phyloP scores from a whole-genome alignment of 805 yeast species.

The Kuraishia ogatae region DNA sequence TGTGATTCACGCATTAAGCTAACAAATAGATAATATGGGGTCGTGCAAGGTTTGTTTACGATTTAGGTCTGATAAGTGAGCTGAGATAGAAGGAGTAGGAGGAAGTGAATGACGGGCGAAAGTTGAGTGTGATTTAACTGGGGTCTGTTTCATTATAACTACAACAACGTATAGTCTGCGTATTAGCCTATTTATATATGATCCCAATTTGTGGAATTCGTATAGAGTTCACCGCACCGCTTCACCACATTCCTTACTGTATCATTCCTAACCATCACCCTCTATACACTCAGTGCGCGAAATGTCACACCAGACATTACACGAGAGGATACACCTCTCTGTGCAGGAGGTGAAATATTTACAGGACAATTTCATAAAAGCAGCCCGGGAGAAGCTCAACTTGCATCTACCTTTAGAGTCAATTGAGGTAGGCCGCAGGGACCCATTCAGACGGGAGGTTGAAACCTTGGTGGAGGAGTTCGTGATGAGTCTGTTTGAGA shows the following conservation, averaged over 20 bases:
- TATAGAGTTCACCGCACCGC: too few relatives aligned
- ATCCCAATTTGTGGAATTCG: too few relatives aligned
- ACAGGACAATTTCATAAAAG: constrained; percentile 31
- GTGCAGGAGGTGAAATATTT: constrained; percentile 44
- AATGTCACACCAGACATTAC: constrained; percentile 16
- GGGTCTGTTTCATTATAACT: too few relatives aligned
- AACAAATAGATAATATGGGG: too few relatives aligned
- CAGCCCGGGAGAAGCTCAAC: constrained; percentile 35
- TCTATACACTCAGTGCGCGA: too few relatives aligned
- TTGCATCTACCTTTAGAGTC: constrained; percentile 34
- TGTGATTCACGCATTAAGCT: constrained; percentile 3
- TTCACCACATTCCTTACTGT: too few relatives aligned
- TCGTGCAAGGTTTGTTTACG: too few relatives aligned
- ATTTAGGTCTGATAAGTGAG: too few relatives aligned
- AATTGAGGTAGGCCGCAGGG: constrained; percentile 10
- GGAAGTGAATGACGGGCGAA: background rate
- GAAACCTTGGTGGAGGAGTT: constrained; percentile 33
- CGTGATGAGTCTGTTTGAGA: constrained; percentile 45
- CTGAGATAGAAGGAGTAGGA: background rate
- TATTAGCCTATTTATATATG: too few relatives aligned
- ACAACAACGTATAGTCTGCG: too few relatives aligned
- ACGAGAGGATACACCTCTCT: constrained; percentile 38
- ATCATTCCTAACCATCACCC: too few relatives aligned
- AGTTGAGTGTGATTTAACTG: background rate
- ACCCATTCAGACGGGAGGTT: constrained; percentile 35